A percentile compares a stretch with the other conserved stretches of the same genome.
phyloP scores from a whole-genome alignment of 169 alveolate species.

The Babesia ovata region DNA sequence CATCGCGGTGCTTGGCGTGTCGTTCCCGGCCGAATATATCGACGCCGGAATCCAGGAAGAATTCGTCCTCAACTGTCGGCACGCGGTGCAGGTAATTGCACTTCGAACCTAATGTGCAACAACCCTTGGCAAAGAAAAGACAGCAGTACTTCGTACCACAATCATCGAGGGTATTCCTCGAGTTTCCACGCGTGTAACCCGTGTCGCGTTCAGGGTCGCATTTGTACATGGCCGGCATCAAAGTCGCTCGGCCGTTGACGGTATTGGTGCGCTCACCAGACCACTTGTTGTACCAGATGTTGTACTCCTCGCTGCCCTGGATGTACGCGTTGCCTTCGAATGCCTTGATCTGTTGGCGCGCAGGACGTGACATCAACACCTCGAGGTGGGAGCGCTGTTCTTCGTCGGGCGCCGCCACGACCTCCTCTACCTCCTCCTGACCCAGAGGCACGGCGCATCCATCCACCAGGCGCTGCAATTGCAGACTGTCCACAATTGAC shows the following conservation, averaged over 20 bases:
- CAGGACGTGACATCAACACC: constrained; percentile 48
- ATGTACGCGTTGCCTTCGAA: constrained; percentile 55
- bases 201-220: constrained; percentile 93
- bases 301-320: constrained; percentile 95
- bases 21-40: constrained; percentile 99
- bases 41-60: constrained; percentile 87
- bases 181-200: constrained; percentile 97
- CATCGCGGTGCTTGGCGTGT: constrained; percentile 94
- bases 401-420: constrained; percentile 43
- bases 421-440: constrained; percentile 59
- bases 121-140: constrained; percentile 95
- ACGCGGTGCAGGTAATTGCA: constrained; percentile 95
- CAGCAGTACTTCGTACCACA: constrained; percentile 88
- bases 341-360: constrained; percentile 58
- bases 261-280: constrained; percentile 83
- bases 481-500: constrained; percentile 48
- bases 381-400: constrained; percentile 21
- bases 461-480: constrained; percentile 49
- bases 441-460: constrained; percentile 62
- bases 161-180: constrained; percentile 70
- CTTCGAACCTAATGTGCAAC: constrained; percentile 95
- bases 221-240: constrained; percentile 86
- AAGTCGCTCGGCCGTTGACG: constrained; percentile 82
- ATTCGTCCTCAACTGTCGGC: constrained; percentile 93
- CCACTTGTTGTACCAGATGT: constrained; percentile 98